Conservation (phyloP, 345 rosid species). For the Draba incana region DNA sequence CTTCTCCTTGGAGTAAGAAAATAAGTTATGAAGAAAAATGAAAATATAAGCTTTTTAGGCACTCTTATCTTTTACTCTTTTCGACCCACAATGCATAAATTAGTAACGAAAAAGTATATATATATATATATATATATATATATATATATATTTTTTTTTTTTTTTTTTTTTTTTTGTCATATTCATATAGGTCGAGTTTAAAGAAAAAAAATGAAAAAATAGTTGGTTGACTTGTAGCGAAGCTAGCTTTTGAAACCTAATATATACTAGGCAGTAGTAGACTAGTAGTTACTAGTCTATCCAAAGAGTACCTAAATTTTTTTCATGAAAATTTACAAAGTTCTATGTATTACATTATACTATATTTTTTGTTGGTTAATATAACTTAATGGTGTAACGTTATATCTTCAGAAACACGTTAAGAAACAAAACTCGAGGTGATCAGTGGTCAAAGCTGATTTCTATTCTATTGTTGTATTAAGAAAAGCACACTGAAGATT, state of each 20-base stretch:
- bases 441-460: slow-evolving; percentile 36
- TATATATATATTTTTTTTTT: too few species aligned
- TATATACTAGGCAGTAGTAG: not conserved
- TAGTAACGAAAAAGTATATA: not conserved
- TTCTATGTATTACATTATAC: not conserved
- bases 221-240: slow-evolving; percentile 24
- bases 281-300: slow-evolving; percentile 15
- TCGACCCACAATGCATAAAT: slow-evolving; percentile 2
- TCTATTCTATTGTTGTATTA: slow-evolving; percentile 13
- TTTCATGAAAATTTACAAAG: not conserved
- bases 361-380: not conserved
- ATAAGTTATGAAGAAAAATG: not conserved
- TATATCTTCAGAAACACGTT: not conserved
- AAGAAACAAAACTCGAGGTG: slow-evolving; percentile 16
- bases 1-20: slow-evolving; percentile 27
- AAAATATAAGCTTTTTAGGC: slow-evolving; percentile 4
- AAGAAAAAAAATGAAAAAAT: too few species aligned
- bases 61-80: slow-evolving; percentile 12
- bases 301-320: not conserved
- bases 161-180: too few species aligned
- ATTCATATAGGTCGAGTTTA: not conserved
- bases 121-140: not conserved
- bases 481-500: slow-evolving; percentile 31
- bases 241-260: slow-evolving; percentile 28
- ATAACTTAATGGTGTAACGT: not conserved